phyloP scores from a whole-genome alignment of 148 eudicot genomes.

The Diospyros kaki region DNA sequence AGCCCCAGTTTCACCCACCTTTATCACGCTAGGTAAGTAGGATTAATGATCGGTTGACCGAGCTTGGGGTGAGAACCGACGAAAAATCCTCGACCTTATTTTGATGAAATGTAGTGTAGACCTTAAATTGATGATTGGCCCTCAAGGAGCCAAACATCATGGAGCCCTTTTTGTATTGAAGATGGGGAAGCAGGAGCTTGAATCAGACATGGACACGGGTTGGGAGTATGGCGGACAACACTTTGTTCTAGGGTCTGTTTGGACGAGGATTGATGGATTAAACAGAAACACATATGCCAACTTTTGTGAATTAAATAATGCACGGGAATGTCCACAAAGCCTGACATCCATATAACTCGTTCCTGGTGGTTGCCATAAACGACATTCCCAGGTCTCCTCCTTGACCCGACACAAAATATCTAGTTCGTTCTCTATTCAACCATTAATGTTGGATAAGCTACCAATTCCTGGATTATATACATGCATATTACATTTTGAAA shows the following conservation, averaged over 20 bases:
- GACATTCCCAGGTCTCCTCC: slow-evolving; percentile 1
- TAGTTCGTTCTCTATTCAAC: background rate
- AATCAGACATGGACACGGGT: slow-evolving; percentile 1
- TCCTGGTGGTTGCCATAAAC: slow-evolving; percentile 4
- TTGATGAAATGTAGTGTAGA: too few relatives aligned
- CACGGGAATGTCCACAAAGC: background rate
- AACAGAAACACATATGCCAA: slow-evolving; percentile 1
- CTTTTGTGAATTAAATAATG: background rate
- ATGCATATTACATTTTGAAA: too few relatives aligned
- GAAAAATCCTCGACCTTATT: too few relatives aligned
- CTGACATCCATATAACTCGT: slow-evolving; percentile 10
- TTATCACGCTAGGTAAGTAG: too few relatives aligned
- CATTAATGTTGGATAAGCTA: background rate
- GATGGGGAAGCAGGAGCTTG: background rate
- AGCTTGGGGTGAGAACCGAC: too few relatives aligned
- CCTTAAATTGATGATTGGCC: too few relatives aligned
- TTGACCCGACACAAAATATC: background rate
- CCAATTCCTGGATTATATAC: background rate
- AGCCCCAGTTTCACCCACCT: too few relatives aligned
- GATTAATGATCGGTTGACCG: too few relatives aligned
- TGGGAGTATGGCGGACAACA: slow-evolving; percentile 1
- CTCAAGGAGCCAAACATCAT: too few relatives aligned
- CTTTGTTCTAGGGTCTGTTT: slow-evolving; percentile 11
- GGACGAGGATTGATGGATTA: slow-evolving; percentile 12
- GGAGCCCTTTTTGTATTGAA: too few relatives aligned